These are phyloP conservation scores for Boletus rubescentipes DNA, from an alignment of 768 basidiomycete genomes.

Conservation along the genomic window DNA sequence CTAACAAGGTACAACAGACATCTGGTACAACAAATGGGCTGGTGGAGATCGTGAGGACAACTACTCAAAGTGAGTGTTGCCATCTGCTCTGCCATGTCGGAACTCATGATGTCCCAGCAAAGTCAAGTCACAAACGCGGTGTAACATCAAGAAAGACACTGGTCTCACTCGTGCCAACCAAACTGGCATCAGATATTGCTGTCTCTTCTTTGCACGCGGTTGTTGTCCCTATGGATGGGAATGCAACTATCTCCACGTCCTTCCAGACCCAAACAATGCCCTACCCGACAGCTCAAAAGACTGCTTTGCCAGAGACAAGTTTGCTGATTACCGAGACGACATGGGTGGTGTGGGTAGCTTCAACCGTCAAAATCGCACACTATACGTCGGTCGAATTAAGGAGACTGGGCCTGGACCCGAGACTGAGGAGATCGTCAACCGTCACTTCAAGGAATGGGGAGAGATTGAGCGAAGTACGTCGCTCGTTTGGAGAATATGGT, in stretches of 20 bases:
- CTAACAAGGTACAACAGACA: conserved; percentile 50
- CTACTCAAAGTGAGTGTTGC: conserved; percentile 78
- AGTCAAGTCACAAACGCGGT: conserved; percentile 91
- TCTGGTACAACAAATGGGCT: conserved; percentile 99
- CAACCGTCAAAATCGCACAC: conserved; percentile 87
- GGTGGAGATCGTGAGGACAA: conserved; percentile 97
- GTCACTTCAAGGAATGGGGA: conserved; percentile 97
- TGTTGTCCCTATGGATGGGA: conserved; percentile 99
- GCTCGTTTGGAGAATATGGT: neutral
- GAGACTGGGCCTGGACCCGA: conserved; percentile 87
- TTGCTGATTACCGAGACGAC: conserved; percentile 95
- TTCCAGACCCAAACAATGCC: conserved; percentile 67
- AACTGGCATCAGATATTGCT: conserved; percentile 88
- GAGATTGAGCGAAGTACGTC: conserved; percentile 85
- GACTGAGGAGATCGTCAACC: conserved; percentile 85
- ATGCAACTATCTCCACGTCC: conserved; percentile 91
- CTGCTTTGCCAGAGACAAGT: conserved; percentile 96
- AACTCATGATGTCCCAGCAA: conserved; percentile 51
- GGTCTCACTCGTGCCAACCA: conserved; percentile 96
- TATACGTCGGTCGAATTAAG: conserved; percentile 93
- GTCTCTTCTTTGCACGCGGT: conserved; percentile 93
- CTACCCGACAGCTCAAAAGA: conserved; percentile 93
- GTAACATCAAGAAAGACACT: conserved; percentile 82
- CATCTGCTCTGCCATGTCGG: neutral
- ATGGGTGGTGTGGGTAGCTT: conserved; percentile 99